Percentiles rank a stretch among this genome's conserved stretches.
phyloP scores from a whole-genome alignment of 2,329 filamentous ascomycete genomes.

The Aspergillus tamarii region DNA sequence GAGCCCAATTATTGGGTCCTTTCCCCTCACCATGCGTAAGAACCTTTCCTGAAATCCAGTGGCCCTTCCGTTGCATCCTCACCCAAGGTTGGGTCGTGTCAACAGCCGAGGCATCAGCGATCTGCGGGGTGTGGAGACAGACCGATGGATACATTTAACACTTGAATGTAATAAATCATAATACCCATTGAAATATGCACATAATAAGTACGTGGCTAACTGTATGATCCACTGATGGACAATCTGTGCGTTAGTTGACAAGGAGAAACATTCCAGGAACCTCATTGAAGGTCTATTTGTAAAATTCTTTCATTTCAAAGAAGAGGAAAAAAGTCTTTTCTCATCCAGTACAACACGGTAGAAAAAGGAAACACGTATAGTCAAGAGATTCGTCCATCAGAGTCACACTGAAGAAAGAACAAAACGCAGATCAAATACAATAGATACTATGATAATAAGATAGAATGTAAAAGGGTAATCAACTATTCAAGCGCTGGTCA shows the following conservation, averaged over 20 bases:
- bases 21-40: neutral
- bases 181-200: neutral
- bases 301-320: slow-evolving; percentile 19
- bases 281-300: slow-evolving; percentile 12
- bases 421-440: slow-evolving; percentile 26
- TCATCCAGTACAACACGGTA: slow-evolving; percentile 32
- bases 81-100: neutral
- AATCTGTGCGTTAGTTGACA: neutral
- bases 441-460: slow-evolving; percentile 26
- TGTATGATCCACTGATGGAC: neutral
- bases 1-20: neutral
- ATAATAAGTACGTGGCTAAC: neutral
- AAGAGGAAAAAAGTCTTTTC: slow-evolving; percentile 22
- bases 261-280: neutral
- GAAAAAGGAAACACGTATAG: slow-evolving; percentile 23
- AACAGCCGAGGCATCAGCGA: slow-evolving; percentile 7
- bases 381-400: slow-evolving; percentile 36
- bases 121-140: slow-evolving; percentile 8
- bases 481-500: slow-evolving; percentile 31
- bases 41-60: neutral
- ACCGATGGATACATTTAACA: neutral
- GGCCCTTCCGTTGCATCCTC: neutral
- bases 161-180: slow-evolving; percentile 2
- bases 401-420: slow-evolving; percentile 23
- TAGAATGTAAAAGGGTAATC: slow-evolving; percentile 29